A percentile compares a stretch with the other conserved stretches of the same genome.
These are phyloP conservation scores for Pharnaceum exiguum DNA, from an alignment of 148 eudicot species.

Conservation along the genomic window DNA sequence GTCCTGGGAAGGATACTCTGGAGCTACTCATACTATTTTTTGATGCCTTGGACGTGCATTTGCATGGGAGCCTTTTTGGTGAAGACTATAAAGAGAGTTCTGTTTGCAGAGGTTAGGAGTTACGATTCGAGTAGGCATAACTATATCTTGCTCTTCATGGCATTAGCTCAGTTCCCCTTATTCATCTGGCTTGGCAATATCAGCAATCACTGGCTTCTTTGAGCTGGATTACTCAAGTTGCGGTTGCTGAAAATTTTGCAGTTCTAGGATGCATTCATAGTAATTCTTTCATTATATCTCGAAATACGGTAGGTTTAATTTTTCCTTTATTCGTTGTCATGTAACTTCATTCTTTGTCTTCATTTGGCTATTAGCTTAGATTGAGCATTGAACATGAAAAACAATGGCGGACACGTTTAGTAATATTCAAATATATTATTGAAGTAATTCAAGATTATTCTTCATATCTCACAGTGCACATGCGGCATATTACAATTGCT, in stretches of 20 bases:
- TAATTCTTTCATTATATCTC: background rate
- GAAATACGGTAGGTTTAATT: background rate
- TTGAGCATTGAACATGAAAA: background rate
- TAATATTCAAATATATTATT: too few relatives aligned
- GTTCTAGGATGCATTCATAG: background rate
- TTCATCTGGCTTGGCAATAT: conserved; percentile 59
- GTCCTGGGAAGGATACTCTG: conserved; percentile 38
- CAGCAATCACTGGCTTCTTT: conserved; percentile 46
- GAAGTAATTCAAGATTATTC: conserved; percentile 13
- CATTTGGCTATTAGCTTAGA: background rate
- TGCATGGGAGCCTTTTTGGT: conserved; percentile 60
- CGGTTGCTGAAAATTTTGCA: background rate
- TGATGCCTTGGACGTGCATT: conserved; percentile 65
- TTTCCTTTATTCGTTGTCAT: background rate
- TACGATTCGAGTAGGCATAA: conserved; percentile 51
- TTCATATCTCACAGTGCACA: background rate
- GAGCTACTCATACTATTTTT: conserved; percentile 42
- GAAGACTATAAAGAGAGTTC: conserved; percentile 67
- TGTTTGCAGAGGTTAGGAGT: conserved; percentile 51
- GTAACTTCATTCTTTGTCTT: background rate
- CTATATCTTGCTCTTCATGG: conserved; percentile 59
- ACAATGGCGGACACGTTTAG: too few relatives aligned
- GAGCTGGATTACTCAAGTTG: background rate
- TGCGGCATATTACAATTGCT: background rate
- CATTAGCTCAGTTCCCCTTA: conserved; percentile 55